Base-by-base conservation (phyloP, 805 yeast genomes). In the Torulaspora maleeae region DNA sequence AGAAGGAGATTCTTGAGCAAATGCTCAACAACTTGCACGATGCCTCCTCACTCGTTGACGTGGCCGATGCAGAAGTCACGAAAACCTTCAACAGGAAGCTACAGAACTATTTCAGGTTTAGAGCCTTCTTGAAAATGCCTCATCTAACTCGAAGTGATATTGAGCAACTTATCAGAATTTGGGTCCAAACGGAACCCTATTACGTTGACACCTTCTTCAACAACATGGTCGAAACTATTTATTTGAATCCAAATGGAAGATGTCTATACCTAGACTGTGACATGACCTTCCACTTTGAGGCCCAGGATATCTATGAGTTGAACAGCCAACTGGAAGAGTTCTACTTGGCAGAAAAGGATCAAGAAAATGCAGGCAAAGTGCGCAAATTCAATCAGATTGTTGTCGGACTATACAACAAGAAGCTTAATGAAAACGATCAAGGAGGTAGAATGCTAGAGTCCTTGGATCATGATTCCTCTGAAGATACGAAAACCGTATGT, bases 191-290 rank as follows among this genome's bases (percentile, higher is more conserved):
- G 8, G 44, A 55, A n/a, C 58, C 59, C 3, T 24, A 38, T 11
- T 47, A 51, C 10, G 37, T 61, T 11, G 59, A 54, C 33, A 36
- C 54, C 3, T 48, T 62, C 9, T 60, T 61, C 52, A 62, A 64
- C 41, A 64, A 64, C 37, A 49, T 62, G 29, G 56, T 61, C 4
- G 69, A 64, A 41, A 57, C 66, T 5, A 43, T 60, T 2, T 54
- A 59, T 35, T 45, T 63, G 45, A 53, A 59, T 22, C 52, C 61
- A 12, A 43, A 47, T n/a, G 42, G 52, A 11, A 44, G 51, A 19
- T 30, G 39, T 9, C 33, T 59, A 7, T 52, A 50, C 38, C 38
- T 59, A 13, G 40, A 47, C 16, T 50, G 50, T 40, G 55, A 53
- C 35, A 28, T 60, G 39, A 28, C 44, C 3, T 60, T 59, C 46